Percentiles rank a stretch among this genome's conserved stretches.
Evolutionary conservation across 768 basidiomycete genomes (phyloP).

Genomic region (Austroboletus festivus): DNA sequence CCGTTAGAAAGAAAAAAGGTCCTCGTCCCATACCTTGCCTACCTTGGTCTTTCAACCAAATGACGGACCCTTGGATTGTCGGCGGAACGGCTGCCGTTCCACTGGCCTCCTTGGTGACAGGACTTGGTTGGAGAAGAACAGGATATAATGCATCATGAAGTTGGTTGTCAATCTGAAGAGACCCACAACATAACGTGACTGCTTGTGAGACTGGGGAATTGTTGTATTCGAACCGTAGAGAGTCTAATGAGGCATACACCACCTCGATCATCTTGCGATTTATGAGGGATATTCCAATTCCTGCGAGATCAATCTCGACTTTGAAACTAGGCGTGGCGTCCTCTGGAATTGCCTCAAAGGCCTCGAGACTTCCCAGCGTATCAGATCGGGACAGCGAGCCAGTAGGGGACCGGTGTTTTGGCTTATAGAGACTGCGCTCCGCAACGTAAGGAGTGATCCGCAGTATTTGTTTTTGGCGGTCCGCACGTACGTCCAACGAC

Average conservation of each 20-base stretch:
- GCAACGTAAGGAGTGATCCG: conserved; percentile 85
- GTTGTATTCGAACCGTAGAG: conserved; percentile 80
- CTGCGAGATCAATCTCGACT: conserved; percentile 75
- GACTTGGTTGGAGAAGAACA: conserved; percentile 91
- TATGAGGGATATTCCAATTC: conserved; percentile 88
- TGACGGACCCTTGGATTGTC: conserved; percentile 82
- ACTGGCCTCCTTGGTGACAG: conserved; percentile 70
- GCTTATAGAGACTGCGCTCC: conserved; percentile 86
- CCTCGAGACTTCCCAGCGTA: conserved; percentile 64
- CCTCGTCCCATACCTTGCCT: not conserved
- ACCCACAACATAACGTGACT: conserved; percentile 77
- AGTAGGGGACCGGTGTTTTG: conserved; percentile 46
- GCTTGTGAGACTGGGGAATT: conserved; percentile 78
- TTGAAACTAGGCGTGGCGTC: conserved; percentile 65
- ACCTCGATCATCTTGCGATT: conserved; percentile 88
- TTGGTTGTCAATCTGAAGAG: conserved; percentile 94
- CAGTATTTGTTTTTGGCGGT: conserved; percentile 79
- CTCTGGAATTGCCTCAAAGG: conserved; percentile 82
- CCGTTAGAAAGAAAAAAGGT: not conserved
- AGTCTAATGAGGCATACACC: conserved; percentile 77
- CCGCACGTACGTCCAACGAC: conserved; percentile 90
- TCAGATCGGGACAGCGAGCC: conserved; percentile 57
- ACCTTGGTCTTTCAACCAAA: conserved; percentile 95
- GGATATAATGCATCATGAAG: conserved; percentile 95
- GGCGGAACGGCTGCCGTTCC: conserved; percentile 75